phyloP scores from a whole-genome alignment of 2,329 filamentous ascomycete genomes.

The Aquanectria penicillioides region DNA sequence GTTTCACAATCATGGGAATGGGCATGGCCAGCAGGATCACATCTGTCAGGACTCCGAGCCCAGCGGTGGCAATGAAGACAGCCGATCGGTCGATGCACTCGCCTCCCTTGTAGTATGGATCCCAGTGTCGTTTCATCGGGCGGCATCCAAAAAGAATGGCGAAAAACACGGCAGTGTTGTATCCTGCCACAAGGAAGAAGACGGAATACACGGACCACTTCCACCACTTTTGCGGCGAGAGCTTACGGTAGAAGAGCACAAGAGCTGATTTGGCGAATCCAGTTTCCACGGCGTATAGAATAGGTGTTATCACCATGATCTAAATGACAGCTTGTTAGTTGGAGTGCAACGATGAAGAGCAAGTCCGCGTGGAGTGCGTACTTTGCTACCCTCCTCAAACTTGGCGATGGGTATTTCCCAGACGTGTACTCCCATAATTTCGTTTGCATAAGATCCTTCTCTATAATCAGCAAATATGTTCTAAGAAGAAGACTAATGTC shows the following conservation, averaged over 20 bases:
- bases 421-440: constrained; percentile 43
- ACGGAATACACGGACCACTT: constrained; percentile 43
- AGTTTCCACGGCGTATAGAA: constrained; percentile 39
- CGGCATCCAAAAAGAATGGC: constrained; percentile 50
- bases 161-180: constrained; percentile 47
- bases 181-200: constrained; percentile 44
- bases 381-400: constrained; percentile 25
- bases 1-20: constrained; percentile 54
- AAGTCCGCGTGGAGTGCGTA: constrained; percentile 12
- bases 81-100: constrained; percentile 52
- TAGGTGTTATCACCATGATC: constrained; percentile 36
- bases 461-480: too few species aligned
- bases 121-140: constrained; percentile 46
- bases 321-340: constrained; percentile 40
- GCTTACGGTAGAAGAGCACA: constrained; percentile 49
- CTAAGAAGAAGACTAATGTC: too few species aligned
- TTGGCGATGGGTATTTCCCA: constrained; percentile 44
- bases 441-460: too few species aligned
- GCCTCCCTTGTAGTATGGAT: constrained; percentile 41
- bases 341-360: constrained; percentile 21
- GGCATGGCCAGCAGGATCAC: constrained; percentile 57
- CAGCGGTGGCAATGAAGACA: constrained; percentile 46
- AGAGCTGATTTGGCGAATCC: constrained; percentile 51
- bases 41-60: constrained; percentile 60
- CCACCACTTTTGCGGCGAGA: constrained; percentile 49